Base-by-base conservation (phyloP, 306 rosid genomes). In the Casuarina equisetifolia region DNA sequence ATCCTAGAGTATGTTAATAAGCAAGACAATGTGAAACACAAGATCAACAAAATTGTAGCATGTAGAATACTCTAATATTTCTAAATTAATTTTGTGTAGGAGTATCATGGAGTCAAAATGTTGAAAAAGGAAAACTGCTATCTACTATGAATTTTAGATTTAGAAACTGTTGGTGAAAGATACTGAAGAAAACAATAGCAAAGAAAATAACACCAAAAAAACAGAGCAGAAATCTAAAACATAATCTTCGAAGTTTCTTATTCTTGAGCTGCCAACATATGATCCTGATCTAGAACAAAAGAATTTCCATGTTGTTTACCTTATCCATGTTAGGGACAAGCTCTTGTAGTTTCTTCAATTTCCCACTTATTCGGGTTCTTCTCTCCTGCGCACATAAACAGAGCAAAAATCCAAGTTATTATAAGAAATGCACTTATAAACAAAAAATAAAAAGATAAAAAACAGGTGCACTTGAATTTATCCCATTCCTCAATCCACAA, bases 271-370 rank as follows among this genome's bases (percentile, higher is more conserved):
- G 11, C 38, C 69, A 9, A 74, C 32, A 20, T 49, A 39, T 44
- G 68, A 61, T 69, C 12, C 39, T 61, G n/a, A 58, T 66, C 44
- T 35, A 63, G n/a, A 45, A 45, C 61, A 43, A 43, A 70, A 70
- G n/a, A 43, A 35, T 39, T 66, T 35, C 40, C 40, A 50, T 55
- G 35, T 19, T 9, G 3, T 42, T 48, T 79, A 93, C 98, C 97
- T 93, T 93, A 86, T 93, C 98, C 98, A 93, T 93, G 83, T 93
- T 91, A 15, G 98, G 97, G 45, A 93, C 98, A 75, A 93, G 98
- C 9, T 93, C 97, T 80, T 93, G 98, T 71, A 93, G 86, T 79
- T 93, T 91, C 85, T 93, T 93, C 74, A 93, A 75, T 75, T 91
- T 93, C 52, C 97, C 98, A 17, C 98, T 91, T 76, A 93, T 93